Conservation (phyloP, 2,329 filamentous ascomycete species). For the Pseudopithomyces maydicus region DNA sequence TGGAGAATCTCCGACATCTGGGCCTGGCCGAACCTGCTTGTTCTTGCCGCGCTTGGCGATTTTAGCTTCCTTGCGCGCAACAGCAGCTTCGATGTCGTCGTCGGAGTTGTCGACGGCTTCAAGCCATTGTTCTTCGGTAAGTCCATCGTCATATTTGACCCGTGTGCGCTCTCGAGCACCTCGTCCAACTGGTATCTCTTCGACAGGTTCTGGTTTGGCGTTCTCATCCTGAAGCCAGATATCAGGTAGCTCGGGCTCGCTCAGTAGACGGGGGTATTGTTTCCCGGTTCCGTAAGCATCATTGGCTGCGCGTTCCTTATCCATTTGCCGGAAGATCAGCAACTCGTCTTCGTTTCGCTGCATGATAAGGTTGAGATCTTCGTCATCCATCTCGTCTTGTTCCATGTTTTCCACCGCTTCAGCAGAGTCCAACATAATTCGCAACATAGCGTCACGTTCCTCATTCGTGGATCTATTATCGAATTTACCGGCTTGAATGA, state of each 20-base stretch:
- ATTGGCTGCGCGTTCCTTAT: conserved; percentile 71
- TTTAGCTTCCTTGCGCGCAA: conserved; percentile 84
- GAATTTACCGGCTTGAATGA: conserved; percentile 98
- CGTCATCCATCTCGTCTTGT: conserved; percentile 97
- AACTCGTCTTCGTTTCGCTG: conserved; percentile 86
- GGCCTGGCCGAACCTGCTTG: conserved; percentile 64
- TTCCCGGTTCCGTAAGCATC: conserved; percentile 75
- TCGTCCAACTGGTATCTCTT: conserved; percentile 75
- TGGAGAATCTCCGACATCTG: conserved; percentile 71
- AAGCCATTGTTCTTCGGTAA: conserved; percentile 98
- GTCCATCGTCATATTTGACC: conserved; percentile 93
- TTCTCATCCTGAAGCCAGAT: conserved; percentile 91
- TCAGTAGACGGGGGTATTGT: conserved; percentile 77
- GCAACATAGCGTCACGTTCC: conserved; percentile 94
- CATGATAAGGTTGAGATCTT: conserved; percentile 93
- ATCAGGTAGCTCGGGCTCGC: conserved; percentile 86
- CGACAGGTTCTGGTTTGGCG: conserved; percentile 76
- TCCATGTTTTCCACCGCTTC: conserved; percentile 73
- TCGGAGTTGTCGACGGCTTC: conserved; percentile 98
- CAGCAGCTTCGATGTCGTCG: conserved; percentile 89
- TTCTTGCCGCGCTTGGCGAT: conserved; percentile 81
- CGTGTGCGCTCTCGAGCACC: conserved; percentile 93
- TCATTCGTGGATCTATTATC: conserved; percentile 99
- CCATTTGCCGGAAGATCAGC: conserved; percentile 77
- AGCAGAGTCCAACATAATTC: conserved; percentile 85